Conservation (phyloP, 352 stramenopile genomes). For the Phytopythium aichiense region DNA sequence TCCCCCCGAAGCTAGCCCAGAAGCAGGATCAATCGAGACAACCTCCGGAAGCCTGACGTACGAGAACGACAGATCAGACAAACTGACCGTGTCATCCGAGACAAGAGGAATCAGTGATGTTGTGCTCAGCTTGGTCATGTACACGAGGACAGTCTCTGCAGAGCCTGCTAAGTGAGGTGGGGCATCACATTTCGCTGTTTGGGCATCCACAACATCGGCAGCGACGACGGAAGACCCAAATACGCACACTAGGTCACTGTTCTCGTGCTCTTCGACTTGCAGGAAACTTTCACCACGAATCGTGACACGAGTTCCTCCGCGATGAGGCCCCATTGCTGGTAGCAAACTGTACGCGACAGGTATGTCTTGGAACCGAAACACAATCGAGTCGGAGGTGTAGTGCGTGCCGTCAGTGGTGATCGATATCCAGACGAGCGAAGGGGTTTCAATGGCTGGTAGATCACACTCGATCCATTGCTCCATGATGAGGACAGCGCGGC, state of each 20-base stretch:
- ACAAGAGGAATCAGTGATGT: neutral
- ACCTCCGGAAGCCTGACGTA: constrained; percentile 32
- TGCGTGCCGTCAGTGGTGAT: constrained; percentile 26
- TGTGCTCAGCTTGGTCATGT: constrained; percentile 15
- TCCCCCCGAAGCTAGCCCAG: constrained; percentile 12
- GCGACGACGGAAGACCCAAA: constrained; percentile 30
- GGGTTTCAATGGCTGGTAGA: constrained; percentile 14
- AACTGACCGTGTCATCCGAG: neutral
- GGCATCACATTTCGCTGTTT: constrained; percentile 18
- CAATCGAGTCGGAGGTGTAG: constrained; percentile 18
- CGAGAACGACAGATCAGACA: constrained; percentile 24
- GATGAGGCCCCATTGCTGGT: constrained; percentile 33
- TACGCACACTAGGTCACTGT: constrained; percentile 19
- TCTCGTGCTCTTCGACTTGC: neutral
- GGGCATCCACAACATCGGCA: constrained; percentile 16
- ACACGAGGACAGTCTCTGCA: constrained; percentile 20
- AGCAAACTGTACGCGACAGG: constrained; percentile 37
- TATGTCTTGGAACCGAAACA: constrained; percentile 35
- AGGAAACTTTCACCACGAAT: constrained; percentile 33
- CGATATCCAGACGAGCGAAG: constrained; percentile 13
- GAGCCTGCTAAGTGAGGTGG: constrained; percentile 15
- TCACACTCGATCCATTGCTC: constrained; percentile 29
- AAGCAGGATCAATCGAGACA: constrained; percentile 13
- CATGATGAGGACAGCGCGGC: constrained; percentile 19
- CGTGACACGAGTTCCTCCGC: constrained; percentile 33